Conservation (phyloP, 2,329 filamentous ascomycete genomes). For the Xylariaceae sp. region DNA sequence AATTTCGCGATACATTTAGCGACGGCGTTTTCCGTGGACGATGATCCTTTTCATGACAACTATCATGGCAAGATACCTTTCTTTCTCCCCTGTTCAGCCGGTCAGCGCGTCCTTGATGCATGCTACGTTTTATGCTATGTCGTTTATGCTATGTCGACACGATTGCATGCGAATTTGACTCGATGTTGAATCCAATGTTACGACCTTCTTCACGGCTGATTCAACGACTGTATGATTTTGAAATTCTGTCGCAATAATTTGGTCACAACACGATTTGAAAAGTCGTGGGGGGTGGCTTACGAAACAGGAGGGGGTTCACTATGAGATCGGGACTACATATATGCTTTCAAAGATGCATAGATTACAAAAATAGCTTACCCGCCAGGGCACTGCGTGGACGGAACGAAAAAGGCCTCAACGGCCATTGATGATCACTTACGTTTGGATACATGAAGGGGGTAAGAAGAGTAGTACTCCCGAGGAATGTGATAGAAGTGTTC, state of each 20-base stretch:
- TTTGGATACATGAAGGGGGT: too few relatives aligned
- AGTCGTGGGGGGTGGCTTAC: slow-evolving; percentile 27
- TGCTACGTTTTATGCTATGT: slow-evolving; percentile 31
- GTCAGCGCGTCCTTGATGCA: slow-evolving; percentile 28
- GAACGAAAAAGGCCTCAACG: slow-evolving; percentile 3
- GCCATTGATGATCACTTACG: slow-evolving; percentile 5
- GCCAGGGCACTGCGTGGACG: slow-evolving; percentile 3
- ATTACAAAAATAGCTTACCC: slow-evolving; percentile 18
- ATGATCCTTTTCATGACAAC: slow-evolving; percentile 35
- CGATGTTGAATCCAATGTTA: slow-evolving; percentile 31
- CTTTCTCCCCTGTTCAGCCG: slow-evolving; percentile 28
- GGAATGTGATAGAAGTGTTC: slow-evolving; percentile 8
- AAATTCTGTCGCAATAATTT: slow-evolving; percentile 20
- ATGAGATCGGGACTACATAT: slow-evolving; percentile 22
- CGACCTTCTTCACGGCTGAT: slow-evolving; percentile 30
- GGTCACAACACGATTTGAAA: slow-evolving; percentile 26
- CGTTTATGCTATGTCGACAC: slow-evolving; percentile 18
- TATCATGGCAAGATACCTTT: slow-evolving; percentile 24
- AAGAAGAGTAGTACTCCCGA: slow-evolving; percentile 7
- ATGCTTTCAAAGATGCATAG: slow-evolving; percentile 28
- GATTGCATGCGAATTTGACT: slow-evolving; percentile 15
- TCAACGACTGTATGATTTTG: slow-evolving; percentile 35
- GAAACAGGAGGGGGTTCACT: slow-evolving; percentile 24
- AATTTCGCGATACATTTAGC: slow-evolving; percentile 38
- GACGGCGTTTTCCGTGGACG: slow-evolving; percentile 40